These are phyloP conservation scores for Coemansia sp. DNA, from an alignment of 192 early-diverging fungal genomes.

Conservation along the genomic window DNA sequence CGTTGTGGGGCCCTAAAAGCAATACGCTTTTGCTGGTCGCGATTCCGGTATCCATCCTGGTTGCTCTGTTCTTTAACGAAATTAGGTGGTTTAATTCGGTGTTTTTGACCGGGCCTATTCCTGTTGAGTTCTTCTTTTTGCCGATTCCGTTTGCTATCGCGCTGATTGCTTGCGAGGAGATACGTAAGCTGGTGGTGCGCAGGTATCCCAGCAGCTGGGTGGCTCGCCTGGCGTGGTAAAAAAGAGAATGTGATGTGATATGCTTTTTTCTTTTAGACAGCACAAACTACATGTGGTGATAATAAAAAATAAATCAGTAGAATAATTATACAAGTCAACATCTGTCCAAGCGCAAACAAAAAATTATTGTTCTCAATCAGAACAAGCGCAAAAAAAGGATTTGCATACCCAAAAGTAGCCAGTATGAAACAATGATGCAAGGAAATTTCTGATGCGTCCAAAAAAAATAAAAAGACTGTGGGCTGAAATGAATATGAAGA, in stretches of 20 bases:
- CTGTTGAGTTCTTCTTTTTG: slow-evolving; percentile 20
- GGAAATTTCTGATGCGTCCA: neutral
- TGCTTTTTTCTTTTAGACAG: neutral
- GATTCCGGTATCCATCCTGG: slow-evolving; percentile 35
- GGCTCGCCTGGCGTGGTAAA: slow-evolving; percentile 37
- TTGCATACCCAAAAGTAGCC: neutral
- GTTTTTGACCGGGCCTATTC: slow-evolving; percentile 60
- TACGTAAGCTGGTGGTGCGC: slow-evolving; percentile 1
- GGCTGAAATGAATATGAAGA: neutral
- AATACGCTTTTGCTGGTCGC: slow-evolving; percentile 38
- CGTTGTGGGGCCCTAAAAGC: slow-evolving; percentile 46
- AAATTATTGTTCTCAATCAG: too few species aligned
- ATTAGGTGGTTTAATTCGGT: slow-evolving; percentile 39
- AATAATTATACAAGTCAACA: too few species aligned
- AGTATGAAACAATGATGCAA: neutral
- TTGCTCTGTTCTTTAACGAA: slow-evolving; percentile 36
- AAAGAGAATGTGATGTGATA: neutral
- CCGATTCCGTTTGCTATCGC: neutral
- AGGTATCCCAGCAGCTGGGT: slow-evolving; percentile 18
- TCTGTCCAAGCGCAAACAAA: too few species aligned
- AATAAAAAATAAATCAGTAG: neutral
- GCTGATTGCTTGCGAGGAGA: neutral
- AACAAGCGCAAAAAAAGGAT: neutral
- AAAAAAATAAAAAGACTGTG: neutral
- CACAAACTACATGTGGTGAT: too few species aligned